These are phyloP conservation scores for Annulohypoxylon moriforme DNA, from an alignment of 495 filamentous ascomycete species.

Conservation along the genomic window DNA sequence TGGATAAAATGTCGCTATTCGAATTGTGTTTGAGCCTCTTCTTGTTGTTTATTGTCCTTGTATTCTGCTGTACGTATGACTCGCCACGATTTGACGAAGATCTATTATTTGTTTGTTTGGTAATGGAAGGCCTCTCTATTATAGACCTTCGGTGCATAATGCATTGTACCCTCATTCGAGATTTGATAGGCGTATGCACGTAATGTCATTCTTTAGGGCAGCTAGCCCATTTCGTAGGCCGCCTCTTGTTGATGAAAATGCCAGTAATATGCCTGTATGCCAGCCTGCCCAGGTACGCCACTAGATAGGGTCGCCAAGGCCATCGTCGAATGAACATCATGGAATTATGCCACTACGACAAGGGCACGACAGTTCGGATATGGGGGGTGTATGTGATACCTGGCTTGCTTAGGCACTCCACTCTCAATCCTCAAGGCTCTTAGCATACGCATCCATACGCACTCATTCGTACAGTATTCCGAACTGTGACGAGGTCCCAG, in stretches of 20 bases:
- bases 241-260: slow-evolving; percentile 14
- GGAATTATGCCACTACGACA: slow-evolving; percentile 42
- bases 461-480: slow-evolving; percentile 17
- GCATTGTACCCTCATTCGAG: slow-evolving; percentile 37
- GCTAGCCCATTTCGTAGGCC: slow-evolving; percentile 33
- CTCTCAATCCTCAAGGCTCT: slow-evolving; percentile 10
- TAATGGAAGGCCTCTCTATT: slow-evolving; percentile 24
- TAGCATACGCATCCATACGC: background rate
- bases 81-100: slow-evolving; percentile 18
- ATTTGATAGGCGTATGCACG: slow-evolving; percentile 46
- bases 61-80: background rate
- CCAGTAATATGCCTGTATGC: slow-evolving; percentile 24
- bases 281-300: slow-evolving; percentile 16
- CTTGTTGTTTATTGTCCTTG: slow-evolving; percentile 20
- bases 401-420: slow-evolving; percentile 12
- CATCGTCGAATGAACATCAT: slow-evolving; percentile 39
- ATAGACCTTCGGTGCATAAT: slow-evolving; percentile 40
- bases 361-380: slow-evolving; percentile 35
- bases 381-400: slow-evolving; percentile 22
- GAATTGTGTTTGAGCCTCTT: slow-evolving; percentile 25
- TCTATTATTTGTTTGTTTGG: slow-evolving; percentile 46
- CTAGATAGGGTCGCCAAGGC: slow-evolving; percentile 25
- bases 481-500: slow-evolving; percentile 12
- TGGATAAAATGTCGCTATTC: slow-evolving; percentile 2
- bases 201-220: slow-evolving; percentile 41